These are phyloP conservation scores for Cytospora schulzeri DNA, from an alignment of 2,329 filamentous ascomycete genomes.

Conservation along the genomic window DNA sequence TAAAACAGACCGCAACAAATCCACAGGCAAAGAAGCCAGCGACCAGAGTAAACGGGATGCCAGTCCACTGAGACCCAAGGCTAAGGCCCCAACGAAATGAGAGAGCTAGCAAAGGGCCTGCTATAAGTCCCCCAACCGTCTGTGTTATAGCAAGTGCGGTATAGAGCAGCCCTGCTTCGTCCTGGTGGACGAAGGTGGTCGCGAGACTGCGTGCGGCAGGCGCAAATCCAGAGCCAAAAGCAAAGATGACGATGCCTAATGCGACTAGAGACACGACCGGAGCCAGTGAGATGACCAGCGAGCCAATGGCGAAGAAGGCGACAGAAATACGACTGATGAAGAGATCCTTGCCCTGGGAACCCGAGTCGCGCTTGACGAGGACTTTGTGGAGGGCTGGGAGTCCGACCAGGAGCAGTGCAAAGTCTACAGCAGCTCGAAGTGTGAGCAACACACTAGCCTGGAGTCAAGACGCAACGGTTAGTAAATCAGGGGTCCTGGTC, in stretches of 20 bases:
- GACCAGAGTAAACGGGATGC: conserved; percentile 10
- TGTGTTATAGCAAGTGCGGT: conserved; percentile 11
- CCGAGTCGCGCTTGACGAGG: conserved; percentile 1
- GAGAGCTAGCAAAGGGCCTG: conserved; percentile 5
- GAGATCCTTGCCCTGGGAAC: conserved; percentile 5
- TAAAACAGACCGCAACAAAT: not conserved
- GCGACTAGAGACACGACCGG: not conserved
- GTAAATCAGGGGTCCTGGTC: not conserved
- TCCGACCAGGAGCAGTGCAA: conserved; percentile 1
- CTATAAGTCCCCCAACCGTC: conserved; percentile 6
- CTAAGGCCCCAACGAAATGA: conserved; percentile 16
- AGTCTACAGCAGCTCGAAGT: conserved; percentile 5
- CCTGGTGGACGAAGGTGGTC: conserved; percentile 14
- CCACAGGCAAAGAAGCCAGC: conserved; percentile 12
- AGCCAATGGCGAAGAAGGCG: not conserved
- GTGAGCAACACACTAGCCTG: conserved; percentile 15
- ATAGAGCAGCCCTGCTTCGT: conserved; percentile 13
- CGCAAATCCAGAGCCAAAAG: conserved; percentile 7
- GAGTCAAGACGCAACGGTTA: not conserved
- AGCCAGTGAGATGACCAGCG: conserved; percentile 9
- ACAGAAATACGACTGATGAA: conserved; percentile 8
- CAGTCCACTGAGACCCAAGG: conserved; percentile 7
- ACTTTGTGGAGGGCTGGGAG: conserved; percentile 15
- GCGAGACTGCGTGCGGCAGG: conserved; percentile 15
- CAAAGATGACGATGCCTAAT: conserved; percentile 1